Base-by-base conservation (phyloP, 257 asterid genomes). In the Verbena officinalis region DNA sequence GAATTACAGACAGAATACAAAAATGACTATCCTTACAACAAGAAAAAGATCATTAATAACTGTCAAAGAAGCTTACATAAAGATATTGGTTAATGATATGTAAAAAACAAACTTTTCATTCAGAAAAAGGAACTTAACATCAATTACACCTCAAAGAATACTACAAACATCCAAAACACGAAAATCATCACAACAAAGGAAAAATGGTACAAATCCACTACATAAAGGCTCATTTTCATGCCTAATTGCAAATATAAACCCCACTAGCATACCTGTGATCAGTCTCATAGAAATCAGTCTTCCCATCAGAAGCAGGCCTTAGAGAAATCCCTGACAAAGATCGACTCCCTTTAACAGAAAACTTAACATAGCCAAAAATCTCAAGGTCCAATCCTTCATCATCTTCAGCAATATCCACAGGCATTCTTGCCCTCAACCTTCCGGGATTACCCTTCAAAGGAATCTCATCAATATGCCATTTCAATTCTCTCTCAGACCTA, bases 261-360 rank as follows among this genome's bases (percentile, higher is more conserved):
- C 97, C 97, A 69, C 88, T 90, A 4, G 76, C 80, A 72, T 79
- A 87, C 94, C 91, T 90, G 95, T 87, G 95, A 58, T 84, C 96
- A 34, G 73, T 83, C 85, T 85, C 97, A 58, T 83, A 93, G 77
- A 93, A 93, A 33, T 87, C 97, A 2, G 77, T 68, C 72, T 82
- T 87, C 27, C 96, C 97, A 73, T 90, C 95, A 46, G 96, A 71
- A 75, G 97, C 98, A 34, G 97, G 84, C 48, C 42, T 85, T 15
- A 93, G 72, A 14, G 94, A 85, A 74, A 93, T 75, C 52, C 98
- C 98, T 44, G 97, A 85, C 83, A 90, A 75, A 21, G 96, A 87
- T 69, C 76, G 68, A 67, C 55, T 56, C 63, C 87, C 90, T 69
- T 78, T 89, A 13, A 79, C 81, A 22, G 96, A 84, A 76, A 90